These are phyloP conservation scores for Curvularia hawaiiensis DNA, from an alignment of 2,329 filamentous ascomycete species.

Conservation along the genomic window DNA sequence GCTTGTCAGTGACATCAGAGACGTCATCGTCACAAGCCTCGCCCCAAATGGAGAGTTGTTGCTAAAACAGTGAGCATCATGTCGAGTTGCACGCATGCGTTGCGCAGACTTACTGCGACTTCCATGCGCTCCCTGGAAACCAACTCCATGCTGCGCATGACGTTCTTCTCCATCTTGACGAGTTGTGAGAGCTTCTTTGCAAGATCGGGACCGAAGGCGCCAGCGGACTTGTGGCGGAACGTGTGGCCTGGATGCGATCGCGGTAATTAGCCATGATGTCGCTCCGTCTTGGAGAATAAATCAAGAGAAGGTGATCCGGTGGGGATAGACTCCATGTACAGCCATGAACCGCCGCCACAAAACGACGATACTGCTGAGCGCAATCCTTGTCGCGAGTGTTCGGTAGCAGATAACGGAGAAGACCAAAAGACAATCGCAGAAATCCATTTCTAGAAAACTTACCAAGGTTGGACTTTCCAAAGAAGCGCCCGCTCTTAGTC, in stretches of 20 bases:
- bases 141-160: slow-evolving; percentile 97
- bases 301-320: not conserved
- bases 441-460: slow-evolving; percentile 46
- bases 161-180: slow-evolving; percentile 99
- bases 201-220: slow-evolving; percentile 82
- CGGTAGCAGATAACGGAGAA: not conserved
- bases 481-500: slow-evolving; percentile 89
- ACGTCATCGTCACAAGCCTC: slow-evolving; percentile 96
- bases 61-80: slow-evolving; percentile 58
- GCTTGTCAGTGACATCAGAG: slow-evolving; percentile 98
- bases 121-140: slow-evolving; percentile 98
- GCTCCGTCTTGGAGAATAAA: not conserved
- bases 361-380: not conserved
- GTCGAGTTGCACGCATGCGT: slow-evolving; percentile 5
- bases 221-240: slow-evolving; percentile 74
- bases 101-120: slow-evolving; percentile 75
- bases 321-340: not conserved
- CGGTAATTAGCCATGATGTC: slow-evolving; percentile 13
- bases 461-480: slow-evolving; percentile 87
- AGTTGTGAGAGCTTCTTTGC: slow-evolving; percentile 97
- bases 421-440: not conserved
- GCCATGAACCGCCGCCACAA: not conserved
- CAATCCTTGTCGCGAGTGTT: not conserved
- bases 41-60: slow-evolving; percentile 99
- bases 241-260: slow-evolving; percentile 62